Evolutionary conservation across 371 early-diverging fungal species (phyloP).

Genomic region (Mucor irregularis): DNA sequence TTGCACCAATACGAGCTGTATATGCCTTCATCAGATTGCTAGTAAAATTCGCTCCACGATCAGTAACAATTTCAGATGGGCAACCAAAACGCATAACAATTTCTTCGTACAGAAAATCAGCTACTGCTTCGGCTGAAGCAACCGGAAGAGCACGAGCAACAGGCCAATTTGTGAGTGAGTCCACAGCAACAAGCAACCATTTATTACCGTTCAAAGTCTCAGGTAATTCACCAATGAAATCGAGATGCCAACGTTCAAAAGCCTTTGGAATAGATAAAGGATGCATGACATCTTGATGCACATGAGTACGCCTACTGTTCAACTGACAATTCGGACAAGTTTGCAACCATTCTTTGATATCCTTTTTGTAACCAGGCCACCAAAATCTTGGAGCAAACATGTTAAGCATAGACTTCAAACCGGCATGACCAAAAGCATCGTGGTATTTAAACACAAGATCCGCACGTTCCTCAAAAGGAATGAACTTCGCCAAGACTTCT

Average conservation of each 20-base stretch:
- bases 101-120: conserved; percentile 25
- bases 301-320: not conserved
- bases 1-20: not conserved
- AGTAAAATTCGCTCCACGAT: conserved; percentile 26
- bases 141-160: conserved; percentile 20
- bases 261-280: conserved; percentile 8
- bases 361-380: conserved; percentile 19
- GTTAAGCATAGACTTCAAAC: not conserved
- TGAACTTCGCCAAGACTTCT: not conserved
- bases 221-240: conserved; percentile 28
- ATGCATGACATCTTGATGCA: conserved; percentile 9
- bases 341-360: not conserved
- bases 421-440: conserved; percentile 6
- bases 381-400: conserved; percentile 6
- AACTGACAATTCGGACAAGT: conserved; percentile 11
- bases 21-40: not conserved
- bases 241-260: conserved; percentile 27
- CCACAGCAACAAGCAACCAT: conserved; percentile 38
- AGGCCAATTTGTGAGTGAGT: conserved; percentile 43
- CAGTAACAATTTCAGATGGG: conserved; percentile 26
- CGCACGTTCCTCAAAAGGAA: conserved; percentile 6
- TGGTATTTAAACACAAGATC: conserved; percentile 5
- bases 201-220: conserved; percentile 15
- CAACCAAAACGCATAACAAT: conserved; percentile 36
- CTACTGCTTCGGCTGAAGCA: conserved; percentile 23